These are phyloP conservation scores for Earliella scabrosa DNA, from an alignment of 1,284 basidiomycete species.

Conservation along the genomic window DNA sequence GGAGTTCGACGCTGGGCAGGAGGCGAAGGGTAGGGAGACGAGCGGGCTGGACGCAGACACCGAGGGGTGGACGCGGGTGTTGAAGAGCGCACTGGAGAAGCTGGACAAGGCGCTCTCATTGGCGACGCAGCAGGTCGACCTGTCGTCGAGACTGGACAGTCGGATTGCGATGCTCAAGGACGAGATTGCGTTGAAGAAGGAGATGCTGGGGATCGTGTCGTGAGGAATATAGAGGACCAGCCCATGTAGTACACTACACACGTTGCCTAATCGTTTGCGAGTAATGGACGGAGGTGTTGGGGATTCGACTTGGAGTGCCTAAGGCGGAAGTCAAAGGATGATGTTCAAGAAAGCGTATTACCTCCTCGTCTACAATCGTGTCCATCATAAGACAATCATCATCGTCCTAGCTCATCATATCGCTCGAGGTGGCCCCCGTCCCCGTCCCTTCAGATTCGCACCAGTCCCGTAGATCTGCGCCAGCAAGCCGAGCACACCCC, in stretches of 20 bases:
- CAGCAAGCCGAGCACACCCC: conserved; percentile 75
- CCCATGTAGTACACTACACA: too few relatives aligned
- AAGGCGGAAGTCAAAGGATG: not conserved
- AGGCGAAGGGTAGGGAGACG: conserved; percentile 16
- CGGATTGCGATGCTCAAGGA: conserved; percentile 70
- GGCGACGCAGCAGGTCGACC: conserved; percentile 58
- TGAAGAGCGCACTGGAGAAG: conserved; percentile 51
- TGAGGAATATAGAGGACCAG: conserved; percentile 1
- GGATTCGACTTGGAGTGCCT: too few relatives aligned
- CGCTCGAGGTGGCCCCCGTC: conserved; percentile 49
- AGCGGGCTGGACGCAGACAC: conserved; percentile 25
- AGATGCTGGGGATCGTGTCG: conserved; percentile 32
- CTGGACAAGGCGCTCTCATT: conserved; percentile 56
- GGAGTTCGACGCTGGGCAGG: conserved; percentile 45
- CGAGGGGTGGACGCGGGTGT: conserved; percentile 50
- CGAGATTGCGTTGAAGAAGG: conserved; percentile 67
- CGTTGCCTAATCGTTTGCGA: too few relatives aligned
- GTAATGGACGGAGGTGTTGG: too few relatives aligned
- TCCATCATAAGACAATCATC: not conserved
- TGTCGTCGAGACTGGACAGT: conserved; percentile 70
- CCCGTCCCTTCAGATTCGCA: conserved; percentile 42
- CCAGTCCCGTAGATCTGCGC: conserved; percentile 78
- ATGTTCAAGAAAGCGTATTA: not conserved
- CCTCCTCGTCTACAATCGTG: not conserved
- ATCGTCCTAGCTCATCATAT: conserved; percentile 33